These are phyloP conservation scores for Stagonosporopsis rhizophila DNA, from an alignment of 2,329 filamentous ascomycete species.

Conservation along the genomic window DNA sequence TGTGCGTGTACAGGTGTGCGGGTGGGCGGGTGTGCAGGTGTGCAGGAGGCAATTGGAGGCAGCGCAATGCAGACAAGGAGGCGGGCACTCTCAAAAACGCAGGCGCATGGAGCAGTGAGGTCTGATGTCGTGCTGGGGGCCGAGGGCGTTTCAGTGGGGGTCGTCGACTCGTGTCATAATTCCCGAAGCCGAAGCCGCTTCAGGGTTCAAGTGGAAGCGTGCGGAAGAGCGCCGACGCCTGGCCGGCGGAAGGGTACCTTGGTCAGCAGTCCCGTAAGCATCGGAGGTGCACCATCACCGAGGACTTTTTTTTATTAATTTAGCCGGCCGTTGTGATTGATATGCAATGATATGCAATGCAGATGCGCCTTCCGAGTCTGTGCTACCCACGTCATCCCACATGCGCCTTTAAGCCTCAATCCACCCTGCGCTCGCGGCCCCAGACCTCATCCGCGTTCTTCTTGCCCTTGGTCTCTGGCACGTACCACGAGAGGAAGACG, in stretches of 20 bases:
- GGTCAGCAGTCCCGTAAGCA: constrained; percentile 31
- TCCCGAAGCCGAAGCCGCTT: constrained; percentile 25
- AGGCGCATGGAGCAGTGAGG: constrained; percentile 6
- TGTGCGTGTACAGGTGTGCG: background rate
- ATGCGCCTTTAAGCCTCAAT: constrained; percentile 26
- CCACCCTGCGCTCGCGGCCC: constrained; percentile 64
- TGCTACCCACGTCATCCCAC: constrained; percentile 10
- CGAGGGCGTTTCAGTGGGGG: constrained; percentile 25
- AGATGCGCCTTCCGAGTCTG: background rate
- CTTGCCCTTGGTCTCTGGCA: constrained; percentile 91
- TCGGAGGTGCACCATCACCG: background rate
- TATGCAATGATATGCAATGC: constrained; percentile 6
- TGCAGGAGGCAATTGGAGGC: constrained; percentile 20
- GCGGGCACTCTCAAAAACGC: background rate
- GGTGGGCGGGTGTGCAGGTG: too few species aligned
- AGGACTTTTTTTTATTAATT: background rate
- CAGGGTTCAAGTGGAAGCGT: constrained; percentile 23
- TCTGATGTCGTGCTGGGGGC: constrained; percentile 17
- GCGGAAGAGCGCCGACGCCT: constrained; percentile 33
- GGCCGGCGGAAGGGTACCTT: constrained; percentile 14
- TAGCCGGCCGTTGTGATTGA: constrained; percentile 3
- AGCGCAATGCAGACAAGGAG: constrained; percentile 9
- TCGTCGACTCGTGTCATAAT: constrained; percentile 12
- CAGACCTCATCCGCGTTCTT: constrained; percentile 88
- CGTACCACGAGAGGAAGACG: constrained; percentile 73